A percentile compares a stretch with the other conserved stretches of the same genome.
These are phyloP conservation scores for Fusarium drepaniforme DNA, from an alignment of 2,329 filamentous ascomycete species.

Conservation along the genomic window DNA sequence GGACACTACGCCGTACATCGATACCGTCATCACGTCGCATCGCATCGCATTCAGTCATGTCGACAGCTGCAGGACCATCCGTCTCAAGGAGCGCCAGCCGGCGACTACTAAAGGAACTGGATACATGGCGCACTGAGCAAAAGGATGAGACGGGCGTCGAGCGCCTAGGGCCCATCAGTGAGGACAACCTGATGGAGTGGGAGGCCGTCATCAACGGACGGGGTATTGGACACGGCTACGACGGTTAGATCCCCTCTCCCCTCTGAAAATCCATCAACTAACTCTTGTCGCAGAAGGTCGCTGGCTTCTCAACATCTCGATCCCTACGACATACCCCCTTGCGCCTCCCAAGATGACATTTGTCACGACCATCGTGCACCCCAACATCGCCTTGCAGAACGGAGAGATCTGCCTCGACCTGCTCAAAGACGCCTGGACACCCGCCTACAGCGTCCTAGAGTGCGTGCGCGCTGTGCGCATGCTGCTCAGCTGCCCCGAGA, in stretches of 20 bases:
- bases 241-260: constrained; percentile 54
- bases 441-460: constrained; percentile 84
- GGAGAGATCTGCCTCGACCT: constrained; percentile 97
- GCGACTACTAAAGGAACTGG: constrained; percentile 70
- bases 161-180: constrained; percentile 66
- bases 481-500: constrained; percentile 73
- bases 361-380: constrained; percentile 85
- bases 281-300: constrained; percentile 67
- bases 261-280: constrained; percentile 27
- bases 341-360: constrained; percentile 84
- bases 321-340: constrained; percentile 85
- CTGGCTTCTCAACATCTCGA: constrained; percentile 83
- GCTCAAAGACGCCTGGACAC: constrained; percentile 83
- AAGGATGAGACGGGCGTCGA: constrained; percentile 66
- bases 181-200: constrained; percentile 69
- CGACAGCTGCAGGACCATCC: constrained; percentile 29
- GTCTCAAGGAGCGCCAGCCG: constrained; percentile 63
- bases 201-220: constrained; percentile 71
- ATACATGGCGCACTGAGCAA: constrained; percentile 63
- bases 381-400: constrained; percentile 77
- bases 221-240: constrained; percentile 67
- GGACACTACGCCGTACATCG: background rate
- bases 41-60: constrained; percentile 23
- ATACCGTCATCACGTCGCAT: constrained; percentile 17
- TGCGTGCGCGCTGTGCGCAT: constrained; percentile 80